Conservation (phyloP, 805 yeast genomes). For the Kuraishia cidri region DNA sequence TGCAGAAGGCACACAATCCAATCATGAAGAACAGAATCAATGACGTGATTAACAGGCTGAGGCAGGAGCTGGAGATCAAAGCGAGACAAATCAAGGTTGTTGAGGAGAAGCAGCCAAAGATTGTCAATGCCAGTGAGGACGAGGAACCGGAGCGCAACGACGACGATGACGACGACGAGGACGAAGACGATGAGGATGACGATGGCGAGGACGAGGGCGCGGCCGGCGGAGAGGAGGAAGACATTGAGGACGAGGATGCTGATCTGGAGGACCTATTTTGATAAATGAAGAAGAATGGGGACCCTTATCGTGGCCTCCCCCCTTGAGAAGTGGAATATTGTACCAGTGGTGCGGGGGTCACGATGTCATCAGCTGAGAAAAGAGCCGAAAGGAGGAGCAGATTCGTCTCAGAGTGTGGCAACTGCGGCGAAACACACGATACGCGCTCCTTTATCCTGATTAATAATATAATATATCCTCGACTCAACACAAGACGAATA, state of each 20-base stretch:
- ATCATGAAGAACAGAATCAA: constrained; percentile 80
- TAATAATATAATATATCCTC: too few species aligned
- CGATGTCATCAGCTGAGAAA: too few species aligned
- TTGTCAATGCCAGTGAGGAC: constrained; percentile 7
- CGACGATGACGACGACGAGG: constrained; percentile 13
- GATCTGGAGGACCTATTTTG: constrained; percentile 17
- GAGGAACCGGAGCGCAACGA: constrained; percentile 6
- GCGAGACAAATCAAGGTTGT: constrained; percentile 47
- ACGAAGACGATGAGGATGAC: constrained; percentile 13
- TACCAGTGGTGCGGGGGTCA: too few species aligned
- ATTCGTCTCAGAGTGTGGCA: too few species aligned
- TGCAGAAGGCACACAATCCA: constrained; percentile 70
- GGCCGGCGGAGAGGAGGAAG: constrained; percentile 11
- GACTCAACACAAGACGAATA: too few species aligned
- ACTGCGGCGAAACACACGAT: too few species aligned
- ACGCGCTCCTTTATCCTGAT: too few species aligned
- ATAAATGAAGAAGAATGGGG: too few species aligned
- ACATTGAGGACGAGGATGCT: constrained; percentile 13
- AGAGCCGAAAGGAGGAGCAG: too few species aligned
- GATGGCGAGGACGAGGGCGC: constrained; percentile 13
- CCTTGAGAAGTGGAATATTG: too few species aligned
- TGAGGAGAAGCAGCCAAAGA: constrained; percentile 9
- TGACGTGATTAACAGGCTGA: constrained; percentile 70
- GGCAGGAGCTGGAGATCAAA: constrained; percentile 76
- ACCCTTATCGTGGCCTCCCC: not conserved